phyloP scores from a whole-genome alignment of 305 asterid species.

The Ajuga reptans region DNA sequence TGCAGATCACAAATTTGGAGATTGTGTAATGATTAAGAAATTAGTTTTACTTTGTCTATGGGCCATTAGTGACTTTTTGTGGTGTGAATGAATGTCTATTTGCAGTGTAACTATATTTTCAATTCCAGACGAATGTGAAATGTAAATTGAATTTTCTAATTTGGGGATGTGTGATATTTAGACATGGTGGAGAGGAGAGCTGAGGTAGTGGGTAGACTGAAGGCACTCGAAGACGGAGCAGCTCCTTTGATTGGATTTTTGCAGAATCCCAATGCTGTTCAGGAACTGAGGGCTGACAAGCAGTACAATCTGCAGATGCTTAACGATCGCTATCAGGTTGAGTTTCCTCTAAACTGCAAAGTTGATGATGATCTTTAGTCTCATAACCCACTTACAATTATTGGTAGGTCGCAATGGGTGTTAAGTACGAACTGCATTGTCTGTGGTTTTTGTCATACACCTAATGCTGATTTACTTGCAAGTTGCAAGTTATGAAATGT shows the following conservation, averaged over 20 bases:
- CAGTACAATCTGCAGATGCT: constrained; percentile 93
- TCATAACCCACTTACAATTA: background rate
- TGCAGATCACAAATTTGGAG: background rate
- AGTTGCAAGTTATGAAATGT: background rate
- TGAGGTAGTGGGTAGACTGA: constrained; percentile 48
- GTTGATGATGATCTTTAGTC: background rate
- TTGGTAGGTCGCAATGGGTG: background rate
- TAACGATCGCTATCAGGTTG: constrained; percentile 82
- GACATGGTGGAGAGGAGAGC: constrained; percentile 54
- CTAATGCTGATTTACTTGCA: background rate
- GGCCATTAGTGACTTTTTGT: background rate
- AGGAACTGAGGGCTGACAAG: constrained; percentile 85
- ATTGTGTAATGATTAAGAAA: background rate
- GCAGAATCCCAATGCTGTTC: constrained; percentile 82
- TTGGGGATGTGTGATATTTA: constrained; percentile 12
- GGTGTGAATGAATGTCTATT: background rate
- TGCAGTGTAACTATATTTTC: background rate
- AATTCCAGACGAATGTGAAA: background rate
- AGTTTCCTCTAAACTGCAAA: background rate
- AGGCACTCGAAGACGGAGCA: constrained; percentile 80
- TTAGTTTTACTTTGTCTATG: background rate
- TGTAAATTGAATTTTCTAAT: background rate
- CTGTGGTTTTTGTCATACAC: background rate
- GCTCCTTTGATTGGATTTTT: constrained; percentile 72
- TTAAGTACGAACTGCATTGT: background rate